phyloP scores from a whole-genome alignment of 164 flowering plant species.

The Sedum album region DNA sequence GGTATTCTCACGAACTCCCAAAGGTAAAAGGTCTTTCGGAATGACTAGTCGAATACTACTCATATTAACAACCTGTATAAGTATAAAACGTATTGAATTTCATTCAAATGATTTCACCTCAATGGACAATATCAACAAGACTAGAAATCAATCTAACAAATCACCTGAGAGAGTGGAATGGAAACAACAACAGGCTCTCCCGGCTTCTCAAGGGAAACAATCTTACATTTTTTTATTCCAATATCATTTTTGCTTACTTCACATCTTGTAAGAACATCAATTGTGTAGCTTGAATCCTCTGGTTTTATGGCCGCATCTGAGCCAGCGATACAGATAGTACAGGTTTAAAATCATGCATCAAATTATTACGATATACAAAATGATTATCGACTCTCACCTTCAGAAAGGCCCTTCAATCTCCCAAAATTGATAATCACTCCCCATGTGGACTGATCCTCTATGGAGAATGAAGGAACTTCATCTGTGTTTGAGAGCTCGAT shows the following conservation, averaged over 20 bases:
- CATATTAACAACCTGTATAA: slow-evolving; percentile 52
- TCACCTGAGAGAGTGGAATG: slow-evolving; percentile 39
- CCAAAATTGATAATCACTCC: slow-evolving; percentile 83
- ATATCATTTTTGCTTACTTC: slow-evolving; percentile 42
- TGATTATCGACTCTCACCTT: slow-evolving; percentile 39
- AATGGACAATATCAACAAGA: not conserved
- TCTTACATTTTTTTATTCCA: slow-evolving; percentile 46
- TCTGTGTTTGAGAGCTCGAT: slow-evolving; percentile 46
- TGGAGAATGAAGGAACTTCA: slow-evolving; percentile 53
- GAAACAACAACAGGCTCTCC: slow-evolving; percentile 88
- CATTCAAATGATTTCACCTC: not conserved
- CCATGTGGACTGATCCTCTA: slow-evolving; percentile 51
- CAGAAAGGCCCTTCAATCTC: slow-evolving; percentile 50
- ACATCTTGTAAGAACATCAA: slow-evolving; percentile 91
- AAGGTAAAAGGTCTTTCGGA: slow-evolving; percentile 78
- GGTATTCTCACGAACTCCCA: slow-evolving; percentile 80
- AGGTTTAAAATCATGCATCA: not conserved
- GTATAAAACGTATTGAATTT: not conserved
- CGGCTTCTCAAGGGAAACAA: slow-evolving; percentile 50
- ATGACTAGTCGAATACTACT: slow-evolving; percentile 54
- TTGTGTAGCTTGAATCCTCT: slow-evolving; percentile 67
- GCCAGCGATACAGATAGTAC: slow-evolving; percentile 17
- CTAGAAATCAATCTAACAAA: not conserved
- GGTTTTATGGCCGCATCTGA: slow-evolving; percentile 68
- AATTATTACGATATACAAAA: not conserved